Evolutionary conservation across 1,139 yeast genomes (phyloP).

Genomic region (Suhomyces bribrorum): DNA sequence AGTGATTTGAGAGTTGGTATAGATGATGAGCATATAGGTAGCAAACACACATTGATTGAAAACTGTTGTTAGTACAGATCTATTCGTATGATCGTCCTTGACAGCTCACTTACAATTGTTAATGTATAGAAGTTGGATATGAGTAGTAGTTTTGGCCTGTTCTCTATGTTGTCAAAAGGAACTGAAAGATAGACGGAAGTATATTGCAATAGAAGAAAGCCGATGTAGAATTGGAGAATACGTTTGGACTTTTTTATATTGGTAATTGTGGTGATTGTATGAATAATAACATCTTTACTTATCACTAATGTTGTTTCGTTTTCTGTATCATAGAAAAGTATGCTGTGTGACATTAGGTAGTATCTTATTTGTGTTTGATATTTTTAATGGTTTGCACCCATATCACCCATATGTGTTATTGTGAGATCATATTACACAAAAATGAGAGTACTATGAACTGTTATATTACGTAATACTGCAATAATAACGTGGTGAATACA

Average conservation of each 20-base stretch:
- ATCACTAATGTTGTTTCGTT: background rate
- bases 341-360: no score
- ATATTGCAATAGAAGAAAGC: constrained; percentile 38
- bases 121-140: constrained; percentile 31
- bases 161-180: constrained; percentile 45
- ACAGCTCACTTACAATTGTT: constrained; percentile 27
- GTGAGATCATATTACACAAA: no score
- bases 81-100: background rate
- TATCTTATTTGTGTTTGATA: no score
- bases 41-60: constrained; percentile 24
- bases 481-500: no score
- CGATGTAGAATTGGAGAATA: constrained; percentile 22
- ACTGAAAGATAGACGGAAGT: constrained; percentile 40
- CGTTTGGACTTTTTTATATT: background rate
- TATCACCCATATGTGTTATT: no score
- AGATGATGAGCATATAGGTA: constrained; percentile 24
- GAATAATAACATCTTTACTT: background rate
- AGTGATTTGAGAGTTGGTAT: constrained; percentile 23
- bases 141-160: constrained; percentile 36
- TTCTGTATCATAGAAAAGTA: background rate
- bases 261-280: background rate
- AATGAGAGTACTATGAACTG: no score
- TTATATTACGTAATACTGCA: no score
- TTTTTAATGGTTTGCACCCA: no score
- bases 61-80: constrained; percentile 26